Evolutionary conservation across 225 moss, liverwort and hornwort species (phyloP).

Genomic region (Polytrichum formosum): DNA sequence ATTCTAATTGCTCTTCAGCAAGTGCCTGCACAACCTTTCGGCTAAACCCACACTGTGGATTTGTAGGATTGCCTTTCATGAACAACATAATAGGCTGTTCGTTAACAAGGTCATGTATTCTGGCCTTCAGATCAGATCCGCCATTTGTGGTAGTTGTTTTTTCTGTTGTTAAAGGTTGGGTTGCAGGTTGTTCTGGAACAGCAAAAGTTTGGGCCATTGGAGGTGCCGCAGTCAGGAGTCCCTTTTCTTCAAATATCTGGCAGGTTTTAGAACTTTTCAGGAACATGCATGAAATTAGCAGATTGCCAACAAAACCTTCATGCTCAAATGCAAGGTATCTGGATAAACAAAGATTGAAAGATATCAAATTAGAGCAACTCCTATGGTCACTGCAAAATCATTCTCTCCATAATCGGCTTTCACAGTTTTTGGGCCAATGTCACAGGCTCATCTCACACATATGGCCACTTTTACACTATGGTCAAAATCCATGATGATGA

Average conservation of each 20-base stretch:
- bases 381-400: too few species aligned
- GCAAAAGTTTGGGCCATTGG: background rate
- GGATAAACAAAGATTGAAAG: background rate
- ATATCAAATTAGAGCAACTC: background rate
- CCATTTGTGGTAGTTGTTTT: background rate
- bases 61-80: slow-evolving; percentile 47
- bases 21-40: slow-evolving; percentile 57
- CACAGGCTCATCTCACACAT: background rate
- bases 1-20: slow-evolving; percentile 38
- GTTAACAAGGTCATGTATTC: slow-evolving; percentile 19
- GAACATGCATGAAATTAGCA: too few species aligned
- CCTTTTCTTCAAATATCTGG: slow-evolving; percentile 53
- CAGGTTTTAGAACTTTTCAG: too few species aligned
- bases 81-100: slow-evolving; percentile 45
- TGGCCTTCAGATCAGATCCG: slow-evolving; percentile 2
- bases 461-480: slow-evolving; percentile 5
- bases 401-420: too few species aligned
- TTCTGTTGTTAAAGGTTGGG: slow-evolving; percentile 5
- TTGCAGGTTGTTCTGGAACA: slow-evolving; percentile 10
- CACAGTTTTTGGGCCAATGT: too few species aligned
- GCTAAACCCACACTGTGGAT: slow-evolving; percentile 58
- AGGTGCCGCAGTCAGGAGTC: slow-evolving; percentile 17
- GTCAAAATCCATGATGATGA: too few species aligned
- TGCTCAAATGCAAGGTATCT: too few species aligned
- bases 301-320: too few species aligned